phyloP scores from a whole-genome alignment of 345 rosid species.

The Erysimum cheiranthoides region DNA sequence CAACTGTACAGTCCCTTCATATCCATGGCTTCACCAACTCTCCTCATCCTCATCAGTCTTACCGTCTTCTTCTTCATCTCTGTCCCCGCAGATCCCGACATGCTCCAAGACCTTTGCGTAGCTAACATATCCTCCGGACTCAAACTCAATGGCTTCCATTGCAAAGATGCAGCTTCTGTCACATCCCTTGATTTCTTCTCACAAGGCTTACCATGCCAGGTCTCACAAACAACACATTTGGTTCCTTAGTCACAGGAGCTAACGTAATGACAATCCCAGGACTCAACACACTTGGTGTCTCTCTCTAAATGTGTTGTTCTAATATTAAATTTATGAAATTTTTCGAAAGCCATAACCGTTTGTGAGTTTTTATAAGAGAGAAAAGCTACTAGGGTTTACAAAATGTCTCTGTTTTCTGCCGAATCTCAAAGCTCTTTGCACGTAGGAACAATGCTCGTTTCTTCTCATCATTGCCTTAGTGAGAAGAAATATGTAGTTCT shows the following conservation, averaged over 20 bases:
- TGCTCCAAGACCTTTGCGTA: constrained; percentile 87
- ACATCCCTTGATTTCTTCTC: constrained; percentile 59
- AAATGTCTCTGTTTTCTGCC: too few species aligned
- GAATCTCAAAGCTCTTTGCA: too few species aligned
- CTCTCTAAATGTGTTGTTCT: too few species aligned
- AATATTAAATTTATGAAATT: too few species aligned
- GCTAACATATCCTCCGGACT: constrained; percentile 64
- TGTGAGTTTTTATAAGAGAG: too few species aligned
- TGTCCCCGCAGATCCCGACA: constrained; percentile 67
- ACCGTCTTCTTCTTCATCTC: constrained; percentile 38
- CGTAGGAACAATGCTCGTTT: too few species aligned
- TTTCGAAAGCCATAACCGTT: too few species aligned
- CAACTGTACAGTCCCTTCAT: too few species aligned
- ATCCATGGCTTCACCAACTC: constrained; percentile 38
- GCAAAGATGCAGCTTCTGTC: constrained; percentile 49
- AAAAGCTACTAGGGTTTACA: too few species aligned
- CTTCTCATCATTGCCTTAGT: too few species aligned
- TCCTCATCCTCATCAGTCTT: constrained; percentile 30
- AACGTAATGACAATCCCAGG: constrained; percentile 66
- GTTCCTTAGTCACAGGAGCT: constrained; percentile 52
- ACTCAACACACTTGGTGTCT: constrained; percentile 67
- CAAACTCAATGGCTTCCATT: constrained; percentile 62
- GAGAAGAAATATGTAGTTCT: too few species aligned
- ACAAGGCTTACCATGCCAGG: constrained; percentile 54
- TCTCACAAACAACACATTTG: constrained; percentile 56